These are phyloP conservation scores for Populus deltoides DNA, from an alignment of 345 rosid genomes.

Conservation along the genomic window DNA sequence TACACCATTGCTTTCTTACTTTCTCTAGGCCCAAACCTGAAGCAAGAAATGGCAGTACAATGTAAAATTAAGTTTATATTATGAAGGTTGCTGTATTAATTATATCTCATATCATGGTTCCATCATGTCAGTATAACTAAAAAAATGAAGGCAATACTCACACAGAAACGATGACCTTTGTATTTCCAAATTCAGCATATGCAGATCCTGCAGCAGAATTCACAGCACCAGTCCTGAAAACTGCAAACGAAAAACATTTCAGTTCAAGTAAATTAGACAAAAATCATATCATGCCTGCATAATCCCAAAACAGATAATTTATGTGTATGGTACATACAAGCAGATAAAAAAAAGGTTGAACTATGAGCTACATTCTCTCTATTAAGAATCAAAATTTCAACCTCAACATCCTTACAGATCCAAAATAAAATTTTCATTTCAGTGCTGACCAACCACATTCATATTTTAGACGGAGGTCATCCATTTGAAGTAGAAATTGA, in stretches of 20 bases:
- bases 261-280: neutral
- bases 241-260: conserved; percentile 33
- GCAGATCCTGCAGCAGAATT: conserved; percentile 93
- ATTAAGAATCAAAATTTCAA: neutral
- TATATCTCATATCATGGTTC: neutral
- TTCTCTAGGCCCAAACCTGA: conserved; percentile 98
- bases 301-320: neutral
- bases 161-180: conserved; percentile 96
- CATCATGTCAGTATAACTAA: neutral
- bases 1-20: conserved; percentile 94
- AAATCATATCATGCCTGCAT: neutral
- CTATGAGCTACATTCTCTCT: neutral
- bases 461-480: neutral
- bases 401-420: neutral
- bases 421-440: neutral
- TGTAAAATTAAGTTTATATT: neutral
- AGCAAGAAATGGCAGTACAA: conserved; percentile 2
- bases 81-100: neutral
- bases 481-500: neutral
- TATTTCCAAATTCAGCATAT: conserved; percentile 90
- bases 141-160: conserved; percentile 42
- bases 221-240: conserved; percentile 80
- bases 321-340: neutral
- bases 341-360: neutral
- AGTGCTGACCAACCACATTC: neutral